Evolutionary conservation across 2,329 filamentous ascomycete species (phyloP), one percentile per base, ranked within the genome.

Genomic region (Stenocarpella maydis): DNA sequence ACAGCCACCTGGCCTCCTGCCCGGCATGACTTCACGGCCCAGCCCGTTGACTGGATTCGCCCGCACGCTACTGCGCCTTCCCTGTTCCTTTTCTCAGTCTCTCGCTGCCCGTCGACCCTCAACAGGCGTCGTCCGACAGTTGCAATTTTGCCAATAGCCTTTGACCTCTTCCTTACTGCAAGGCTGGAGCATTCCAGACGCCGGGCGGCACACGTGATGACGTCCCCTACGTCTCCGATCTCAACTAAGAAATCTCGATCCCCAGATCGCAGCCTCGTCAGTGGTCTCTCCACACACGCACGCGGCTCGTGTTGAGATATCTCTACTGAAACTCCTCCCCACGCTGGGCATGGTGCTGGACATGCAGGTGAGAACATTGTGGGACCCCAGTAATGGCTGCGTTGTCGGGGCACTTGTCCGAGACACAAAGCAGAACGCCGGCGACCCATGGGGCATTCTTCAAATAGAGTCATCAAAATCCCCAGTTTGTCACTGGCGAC

Each of bases 171-270:
- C 43, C 41, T 31, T 39, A n/a, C 52, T 58, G 65, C 65, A 67
- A 58, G 65, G 65, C 65, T 67, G 65, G 52, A 28, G n/a, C 58
- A 49, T 58, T 65, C n/a, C 41, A 65, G 54, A 7, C 52, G 43
- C n/a, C 41, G 53, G 54, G 6, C 52, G 43, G 43, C 52, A 54
- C 65, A 67, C 65, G 65, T 67, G 65, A 67, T 67, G 65, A 58
- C 65, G 65, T 58, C 21, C 34, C 17, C 34, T 31, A 41, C 2
- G 34, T 15, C 15, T 37, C 26, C 52, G 52, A 58, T 58, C n/a
- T 50, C 31, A 14, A 49, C 41, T 67, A 47, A 50, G 15, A 19
- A 58, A 6, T n/a, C 12, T 6, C 65, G 43, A 67, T 67, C 19
- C 26, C 15, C 15, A 49, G 31, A 67, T 58, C 34, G 45, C 34